These are phyloP conservation scores for Thielaviopsis punctulata DNA, from an alignment of 2,329 filamentous ascomycete species.

Conservation along the genomic window DNA sequence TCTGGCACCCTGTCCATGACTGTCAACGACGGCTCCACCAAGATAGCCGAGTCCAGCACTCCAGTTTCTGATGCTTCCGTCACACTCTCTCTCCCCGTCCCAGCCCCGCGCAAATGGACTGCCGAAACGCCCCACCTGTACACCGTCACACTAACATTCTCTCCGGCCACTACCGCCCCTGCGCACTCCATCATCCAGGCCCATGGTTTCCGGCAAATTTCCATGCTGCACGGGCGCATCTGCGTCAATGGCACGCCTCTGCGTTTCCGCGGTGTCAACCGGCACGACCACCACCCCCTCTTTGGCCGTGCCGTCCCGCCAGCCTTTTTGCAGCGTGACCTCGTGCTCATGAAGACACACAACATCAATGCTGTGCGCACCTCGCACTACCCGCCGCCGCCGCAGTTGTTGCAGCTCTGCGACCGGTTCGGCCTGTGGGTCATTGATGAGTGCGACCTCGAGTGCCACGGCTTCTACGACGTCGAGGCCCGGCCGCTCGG, in stretches of 20 bases:
- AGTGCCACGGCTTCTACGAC: slow-evolving; percentile 35
- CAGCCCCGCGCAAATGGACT: slow-evolving; percentile 34
- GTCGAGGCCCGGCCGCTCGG: background rate
- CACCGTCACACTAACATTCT: slow-evolving; percentile 24
- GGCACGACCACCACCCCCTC: slow-evolving; percentile 51
- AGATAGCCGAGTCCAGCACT: background rate
- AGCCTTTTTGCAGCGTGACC: slow-evolving; percentile 41
- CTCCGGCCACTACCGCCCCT: slow-evolving; percentile 20
- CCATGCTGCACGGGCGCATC: slow-evolving; percentile 43
- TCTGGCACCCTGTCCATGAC: slow-evolving; percentile 13
- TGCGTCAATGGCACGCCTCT: slow-evolving; percentile 48
- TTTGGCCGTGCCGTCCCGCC: slow-evolving; percentile 45
- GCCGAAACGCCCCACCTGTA: slow-evolving; percentile 51
- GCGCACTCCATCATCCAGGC: slow-evolving; percentile 29
- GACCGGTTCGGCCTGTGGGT: slow-evolving; percentile 49
- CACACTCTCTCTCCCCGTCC: slow-evolving; percentile 27
- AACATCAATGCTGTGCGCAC: slow-evolving; percentile 56
- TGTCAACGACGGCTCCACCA: slow-evolving; percentile 5
- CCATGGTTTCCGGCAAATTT: slow-evolving; percentile 46
- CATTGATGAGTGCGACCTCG: slow-evolving; percentile 38
- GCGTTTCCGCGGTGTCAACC: slow-evolving; percentile 50
- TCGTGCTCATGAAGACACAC: slow-evolving; percentile 48
- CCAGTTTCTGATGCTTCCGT: background rate
- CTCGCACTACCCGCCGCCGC: slow-evolving; percentile 48
- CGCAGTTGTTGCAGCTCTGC: slow-evolving; percentile 40